Percentiles rank a stretch among this genome's conserved stretches.
Conservation (phyloP, 805 yeast genomes). For the Teunomyces gatunensis region DNA sequence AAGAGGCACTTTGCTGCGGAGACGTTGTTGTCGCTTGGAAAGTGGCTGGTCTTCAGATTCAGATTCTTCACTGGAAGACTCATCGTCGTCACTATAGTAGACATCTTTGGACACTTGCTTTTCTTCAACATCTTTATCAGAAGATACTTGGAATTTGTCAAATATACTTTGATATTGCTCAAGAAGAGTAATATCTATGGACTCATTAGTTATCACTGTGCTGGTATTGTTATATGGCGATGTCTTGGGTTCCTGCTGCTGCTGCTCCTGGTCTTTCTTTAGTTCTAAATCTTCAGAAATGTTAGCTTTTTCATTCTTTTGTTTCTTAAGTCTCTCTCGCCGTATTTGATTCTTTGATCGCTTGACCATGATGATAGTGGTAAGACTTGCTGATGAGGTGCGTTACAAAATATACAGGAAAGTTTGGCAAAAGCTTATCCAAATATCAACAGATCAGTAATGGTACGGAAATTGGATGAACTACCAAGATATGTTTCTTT, state of each 20-base stretch:
- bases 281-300: neutral
- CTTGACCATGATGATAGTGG: conserved; percentile 12
- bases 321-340: conserved; percentile 30
- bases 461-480: neutral
- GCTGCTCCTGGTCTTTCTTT: neutral
- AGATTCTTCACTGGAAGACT: conserved; percentile 17
- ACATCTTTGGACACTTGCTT: conserved; percentile 2
- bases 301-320: neutral
- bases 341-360: conserved; percentile 54
- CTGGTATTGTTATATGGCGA: neutral
- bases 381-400: neutral
- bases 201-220: neutral
- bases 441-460: neutral
- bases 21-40: conserved; percentile 52
- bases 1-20: conserved; percentile 57
- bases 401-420: conserved; percentile 1
- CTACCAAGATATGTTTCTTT: too few species aligned
- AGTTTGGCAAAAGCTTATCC: neutral
- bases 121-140: neutral
- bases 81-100: conserved; percentile 19
- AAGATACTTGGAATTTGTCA: conserved; percentile 11
- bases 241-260: neutral
- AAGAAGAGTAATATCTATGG: conserved; percentile 8
- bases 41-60: conserved; percentile 21
- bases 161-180: conserved; percentile 22